Percentiles rank a stretch among this genome's conserved stretches.
Conservation (phyloP, 1,139 yeast genomes). For the Lodderomyces margitis region DNA sequence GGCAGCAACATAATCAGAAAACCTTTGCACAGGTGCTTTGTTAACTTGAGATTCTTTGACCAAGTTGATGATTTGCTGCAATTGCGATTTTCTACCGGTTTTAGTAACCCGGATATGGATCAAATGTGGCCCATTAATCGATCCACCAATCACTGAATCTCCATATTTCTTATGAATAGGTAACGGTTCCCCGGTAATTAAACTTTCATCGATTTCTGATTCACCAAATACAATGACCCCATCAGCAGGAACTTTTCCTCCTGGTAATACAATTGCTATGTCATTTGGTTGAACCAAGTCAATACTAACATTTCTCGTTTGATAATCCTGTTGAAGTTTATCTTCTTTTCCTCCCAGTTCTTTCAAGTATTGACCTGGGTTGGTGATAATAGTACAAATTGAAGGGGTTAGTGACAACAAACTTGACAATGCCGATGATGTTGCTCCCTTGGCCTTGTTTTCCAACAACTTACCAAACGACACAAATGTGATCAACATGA, state of each 20-base stretch:
- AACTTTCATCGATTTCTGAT: conserved; percentile 83
- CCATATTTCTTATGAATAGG: conserved; percentile 66
- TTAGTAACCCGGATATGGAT: conserved; percentile 65
- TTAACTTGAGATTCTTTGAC: conserved; percentile 88
- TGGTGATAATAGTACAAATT: conserved; percentile 61
- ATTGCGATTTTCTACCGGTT: conserved; percentile 81
- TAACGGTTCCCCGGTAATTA: conserved; percentile 85
- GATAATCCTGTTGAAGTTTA: conserved; percentile 17
- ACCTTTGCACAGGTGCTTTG: conserved; percentile 88
- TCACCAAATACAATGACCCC: conserved; percentile 76
- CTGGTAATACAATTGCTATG: conserved; percentile 76
- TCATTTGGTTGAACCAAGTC: conserved; percentile 80
- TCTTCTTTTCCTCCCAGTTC: neutral
- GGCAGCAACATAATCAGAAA: conserved; percentile 82
- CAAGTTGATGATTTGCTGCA: conserved; percentile 80
- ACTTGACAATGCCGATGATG: conserved; percentile 82
- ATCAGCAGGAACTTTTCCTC: conserved; percentile 89
- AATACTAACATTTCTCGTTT: conserved; percentile 49
- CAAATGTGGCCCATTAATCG: conserved; percentile 78
- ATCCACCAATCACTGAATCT: conserved; percentile 79
- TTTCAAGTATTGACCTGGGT: conserved; percentile 27
- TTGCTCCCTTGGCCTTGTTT: conserved; percentile 89
- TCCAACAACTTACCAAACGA: conserved; percentile 89
- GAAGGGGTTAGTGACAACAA: conserved; percentile 81
- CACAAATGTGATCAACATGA: conserved; percentile 81